Conservation (phyloP, 2,329 filamentous ascomycete genomes). For the Penicillium brevicompactum region DNA sequence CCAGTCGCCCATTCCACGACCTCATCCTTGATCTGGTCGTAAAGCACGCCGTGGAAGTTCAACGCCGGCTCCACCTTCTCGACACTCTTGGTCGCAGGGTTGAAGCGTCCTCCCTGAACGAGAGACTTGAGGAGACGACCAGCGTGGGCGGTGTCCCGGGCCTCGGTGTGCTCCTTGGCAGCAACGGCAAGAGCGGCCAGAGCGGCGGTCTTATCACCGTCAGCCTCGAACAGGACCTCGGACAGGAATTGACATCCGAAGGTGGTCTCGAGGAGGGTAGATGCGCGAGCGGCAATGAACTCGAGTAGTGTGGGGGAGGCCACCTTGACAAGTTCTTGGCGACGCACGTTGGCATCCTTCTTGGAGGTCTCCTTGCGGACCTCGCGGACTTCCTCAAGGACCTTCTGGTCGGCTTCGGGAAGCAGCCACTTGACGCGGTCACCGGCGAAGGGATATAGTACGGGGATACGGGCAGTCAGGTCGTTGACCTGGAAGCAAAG, state of each 20-base stretch:
- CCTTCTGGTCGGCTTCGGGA: slow-evolving; percentile 64
- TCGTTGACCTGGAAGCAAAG: slow-evolving; percentile 47
- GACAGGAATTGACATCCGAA: slow-evolving; percentile 87
- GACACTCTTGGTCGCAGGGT: slow-evolving; percentile 70
- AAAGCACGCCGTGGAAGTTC: slow-evolving; percentile 79
- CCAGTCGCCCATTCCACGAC: slow-evolving; percentile 84
- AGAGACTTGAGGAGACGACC: slow-evolving; percentile 89
- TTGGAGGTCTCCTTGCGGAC: slow-evolving; percentile 86
- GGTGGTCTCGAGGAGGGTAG: slow-evolving; percentile 69
- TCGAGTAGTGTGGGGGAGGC: slow-evolving; percentile 75
- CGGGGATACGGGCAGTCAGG: slow-evolving; percentile 58
- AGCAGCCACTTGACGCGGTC: slow-evolving; percentile 64
- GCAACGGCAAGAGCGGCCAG: slow-evolving; percentile 64
- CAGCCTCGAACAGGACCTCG: slow-evolving; percentile 75
- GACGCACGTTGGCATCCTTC: slow-evolving; percentile 78
- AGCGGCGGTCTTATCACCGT: slow-evolving; percentile 75
- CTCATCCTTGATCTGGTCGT: slow-evolving; percentile 73
- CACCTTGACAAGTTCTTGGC: slow-evolving; percentile 72
- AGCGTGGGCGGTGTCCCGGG: slow-evolving; percentile 66
- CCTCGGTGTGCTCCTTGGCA: slow-evolving; percentile 45
- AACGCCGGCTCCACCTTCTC: slow-evolving; percentile 74
- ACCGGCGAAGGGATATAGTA: slow-evolving; percentile 81
- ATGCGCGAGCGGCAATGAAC: slow-evolving; percentile 69
- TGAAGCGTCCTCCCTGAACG: slow-evolving; percentile 85
- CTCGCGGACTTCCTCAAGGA: slow-evolving; percentile 75